Base-by-base conservation (phyloP, 441 rosid genomes). In the Capsella rubella region DNA sequence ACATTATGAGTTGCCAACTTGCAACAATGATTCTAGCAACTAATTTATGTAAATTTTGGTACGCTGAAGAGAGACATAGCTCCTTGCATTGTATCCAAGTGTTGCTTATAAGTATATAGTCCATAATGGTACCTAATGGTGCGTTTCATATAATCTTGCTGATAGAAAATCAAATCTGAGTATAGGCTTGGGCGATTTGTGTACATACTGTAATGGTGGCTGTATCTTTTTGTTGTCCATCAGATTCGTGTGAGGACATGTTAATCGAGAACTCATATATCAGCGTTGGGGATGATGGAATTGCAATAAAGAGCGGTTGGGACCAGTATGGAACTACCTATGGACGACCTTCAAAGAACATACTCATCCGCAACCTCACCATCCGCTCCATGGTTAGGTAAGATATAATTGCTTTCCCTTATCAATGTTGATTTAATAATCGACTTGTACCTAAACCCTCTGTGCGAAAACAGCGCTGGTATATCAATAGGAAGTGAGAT, bases 271-370 rank as follows among this genome's bases (percentile, higher is more conserved):
- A 91, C 79, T 93, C 95, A 74, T 95, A 93, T 78, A 95, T 95
- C 64, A 95, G 99, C 50, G 97, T 90, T 46, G 99, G 99, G 63
- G 99, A 95, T 70, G 99, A 95, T 74, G 98, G 85, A 4, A 85
- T 95, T 68, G 98, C 98, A 15, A 95, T 95, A 81, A 91, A 95
- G 85, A 95, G 99, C 63, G 99, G 99, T 55, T 93, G 99, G 97
- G 99, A 95, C 87, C 99, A 95, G 79, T 95, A 88, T 84, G 99
- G 99, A 77, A 90, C 87, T 79, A 78, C 82, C 37, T 95, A 91
- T 77, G 93, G 96, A 72, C 83, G 85, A 67, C 96, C 98, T 67
- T 91, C 97, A 6, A 83, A 16, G 61, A 91, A 93, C 78, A 91
- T 93, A 73, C 85, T 91, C 73, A 91, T 95, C 73, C 93, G 93